Evolutionary conservation across 805 yeast genomes (phyloP).

Genomic region (Teunomyces funiuensis): DNA sequence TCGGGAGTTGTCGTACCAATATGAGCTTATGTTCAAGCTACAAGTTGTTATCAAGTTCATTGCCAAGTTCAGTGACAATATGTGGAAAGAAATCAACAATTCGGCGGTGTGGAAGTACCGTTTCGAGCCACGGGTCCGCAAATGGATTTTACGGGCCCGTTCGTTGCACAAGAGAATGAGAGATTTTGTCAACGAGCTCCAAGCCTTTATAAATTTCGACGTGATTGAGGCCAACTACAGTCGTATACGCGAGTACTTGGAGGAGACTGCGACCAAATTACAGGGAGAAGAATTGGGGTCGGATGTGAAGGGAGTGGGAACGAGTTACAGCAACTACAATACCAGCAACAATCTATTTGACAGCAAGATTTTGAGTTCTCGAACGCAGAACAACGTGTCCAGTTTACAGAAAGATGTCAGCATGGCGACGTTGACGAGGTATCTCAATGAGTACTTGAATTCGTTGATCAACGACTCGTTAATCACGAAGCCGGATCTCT

Average conservation of each 20-base stretch:
- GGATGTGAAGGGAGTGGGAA: slow-evolving; percentile 7
- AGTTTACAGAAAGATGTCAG: neutral
- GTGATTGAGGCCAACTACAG: slow-evolving; percentile 59
- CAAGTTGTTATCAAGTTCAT: slow-evolving; percentile 62
- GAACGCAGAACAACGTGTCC: neutral
- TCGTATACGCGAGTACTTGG: slow-evolving; percentile 32
- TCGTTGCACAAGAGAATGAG: slow-evolving; percentile 58
- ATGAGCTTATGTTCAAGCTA: slow-evolving; percentile 77
- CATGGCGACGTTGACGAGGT: slow-evolving; percentile 38
- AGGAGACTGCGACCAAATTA: slow-evolving; percentile 9
- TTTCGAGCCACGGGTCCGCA: slow-evolving; percentile 42
- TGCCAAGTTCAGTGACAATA: slow-evolving; percentile 55
- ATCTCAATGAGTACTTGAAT: slow-evolving; percentile 58
- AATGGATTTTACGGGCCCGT: slow-evolving; percentile 56
- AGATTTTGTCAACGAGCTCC: slow-evolving; percentile 54
- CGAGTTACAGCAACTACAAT: slow-evolving; percentile 11
- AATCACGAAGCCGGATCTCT: slow-evolving; percentile 56
- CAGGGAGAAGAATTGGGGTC: slow-evolving; percentile 13
- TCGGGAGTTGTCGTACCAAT: slow-evolving; percentile 69
- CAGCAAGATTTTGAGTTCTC: slow-evolving; percentile 15
- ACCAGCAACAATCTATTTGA: slow-evolving; percentile 24
- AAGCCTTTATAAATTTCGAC: slow-evolving; percentile 54
- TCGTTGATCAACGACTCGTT: slow-evolving; percentile 65
- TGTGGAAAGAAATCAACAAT: slow-evolving; percentile 70
- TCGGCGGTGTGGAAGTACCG: slow-evolving; percentile 67